Base-by-base conservation (phyloP, 148 eudicot genomes). In the Suaeda aralocaspica region DNA sequence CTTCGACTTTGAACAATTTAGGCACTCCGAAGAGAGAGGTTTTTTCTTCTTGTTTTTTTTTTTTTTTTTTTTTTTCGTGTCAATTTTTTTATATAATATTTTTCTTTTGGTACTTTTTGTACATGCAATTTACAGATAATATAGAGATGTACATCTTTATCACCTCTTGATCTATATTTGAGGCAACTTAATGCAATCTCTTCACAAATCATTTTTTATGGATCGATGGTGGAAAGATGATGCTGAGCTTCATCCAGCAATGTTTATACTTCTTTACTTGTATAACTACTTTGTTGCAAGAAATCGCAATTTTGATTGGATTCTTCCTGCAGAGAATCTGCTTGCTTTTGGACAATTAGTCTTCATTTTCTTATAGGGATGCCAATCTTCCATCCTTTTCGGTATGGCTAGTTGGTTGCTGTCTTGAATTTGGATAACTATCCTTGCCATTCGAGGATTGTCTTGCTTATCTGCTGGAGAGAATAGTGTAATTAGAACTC, bases 91-190 rank as follows among this genome's bases (percentile, higher is more conserved):
- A 36, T 36, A 36, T 36, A 3, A 36, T 36, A 18, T 18, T 16
- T 58, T 30, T 12, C 9, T 9, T 59, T 60, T 15, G 16, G 52
- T 12, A 44, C 50, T 42, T 16, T 28, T 48, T 68, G 78, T 74
- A 74, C 68, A 74, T 68, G 63, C 19, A 34, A 50, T 58, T 29
- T 22, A 46, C 57, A 77, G 45, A 66, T 41, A 28, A 41, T 50
- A 60, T 66, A 55, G 50, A 34, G 62, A 34, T 51, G 28, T 13
- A 50, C 4, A 36, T 36, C 41, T 42, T 39, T 59, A 28, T 68
- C 50, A 59, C 4, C 67, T 36, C 49, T 61, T 15, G 24, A 30
- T 59, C 62, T 19, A 41, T 29, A 62, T 29, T 66, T 63, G 70
- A 24, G 44, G 66, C 33, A 18, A 70, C 55, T 76, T 55, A 63